Evolutionary conservation across 768 basidiomycete genomes (phyloP).

Genomic region (Russula sp.): DNA sequence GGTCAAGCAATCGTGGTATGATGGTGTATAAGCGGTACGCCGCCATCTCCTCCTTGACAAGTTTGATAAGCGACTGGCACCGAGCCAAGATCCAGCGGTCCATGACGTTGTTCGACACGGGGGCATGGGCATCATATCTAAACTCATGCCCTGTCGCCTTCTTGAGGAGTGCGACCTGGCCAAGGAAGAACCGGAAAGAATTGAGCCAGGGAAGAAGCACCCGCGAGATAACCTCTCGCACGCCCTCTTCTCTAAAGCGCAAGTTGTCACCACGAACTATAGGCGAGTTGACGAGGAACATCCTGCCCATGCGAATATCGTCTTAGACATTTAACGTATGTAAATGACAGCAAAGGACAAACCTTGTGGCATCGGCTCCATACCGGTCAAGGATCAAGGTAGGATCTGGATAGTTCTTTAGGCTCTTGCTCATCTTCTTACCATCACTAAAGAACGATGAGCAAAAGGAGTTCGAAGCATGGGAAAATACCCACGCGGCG

Average conservation of each 20-base stretch:
- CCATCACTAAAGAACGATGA: constrained; percentile 57
- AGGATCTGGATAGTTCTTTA: constrained; percentile 96
- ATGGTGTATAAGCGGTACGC: constrained; percentile 97
- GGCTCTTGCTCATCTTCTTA: constrained; percentile 99
- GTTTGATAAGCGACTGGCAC: constrained; percentile 92
- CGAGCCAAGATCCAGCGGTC: constrained; percentile 97
- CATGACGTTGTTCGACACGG: constrained; percentile 89
- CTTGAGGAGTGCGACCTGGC: constrained; percentile 83
- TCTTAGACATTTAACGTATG: neutral
- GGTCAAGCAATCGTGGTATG: constrained; percentile 86
- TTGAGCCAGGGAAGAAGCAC: constrained; percentile 98
- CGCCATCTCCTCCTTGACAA: constrained; percentile 92
- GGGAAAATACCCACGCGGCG: constrained; percentile 58
- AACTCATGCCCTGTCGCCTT: constrained; percentile 74
- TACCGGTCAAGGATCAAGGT: constrained; percentile 82
- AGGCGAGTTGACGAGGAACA: constrained; percentile 98
- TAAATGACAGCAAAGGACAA: constrained; percentile 4
- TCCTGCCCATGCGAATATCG: constrained; percentile 37
- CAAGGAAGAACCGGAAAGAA: constrained; percentile 97
- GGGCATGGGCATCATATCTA: constrained; percentile 79
- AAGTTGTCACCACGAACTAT: constrained; percentile 97
- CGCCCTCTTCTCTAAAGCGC: constrained; percentile 96
- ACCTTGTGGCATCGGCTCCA: constrained; percentile 95
- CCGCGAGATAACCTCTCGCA: constrained; percentile 92
- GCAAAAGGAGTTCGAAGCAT: neutral